These are phyloP conservation scores for Cutaneotrichosporon sp. DNA, from an alignment of 1,284 basidiomycete genomes.

Conservation along the genomic window DNA sequence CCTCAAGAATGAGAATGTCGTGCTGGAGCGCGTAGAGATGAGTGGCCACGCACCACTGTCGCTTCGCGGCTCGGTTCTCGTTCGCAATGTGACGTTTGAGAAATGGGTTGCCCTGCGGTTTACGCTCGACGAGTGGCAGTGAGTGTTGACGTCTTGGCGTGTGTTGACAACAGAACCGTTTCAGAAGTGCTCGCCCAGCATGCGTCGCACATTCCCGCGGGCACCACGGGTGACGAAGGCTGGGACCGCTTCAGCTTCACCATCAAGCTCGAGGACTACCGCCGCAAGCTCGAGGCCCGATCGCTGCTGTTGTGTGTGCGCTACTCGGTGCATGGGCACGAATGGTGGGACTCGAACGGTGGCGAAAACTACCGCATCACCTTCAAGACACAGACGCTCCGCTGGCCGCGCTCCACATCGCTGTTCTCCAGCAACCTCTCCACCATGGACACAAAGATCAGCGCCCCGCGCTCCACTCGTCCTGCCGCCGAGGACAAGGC, in stretches of 20 bases:
- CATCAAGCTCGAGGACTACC: constrained; percentile 70
- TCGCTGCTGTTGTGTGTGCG: constrained; percentile 63
- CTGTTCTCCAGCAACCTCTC: not conserved
- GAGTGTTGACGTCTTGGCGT: constrained; percentile 21
- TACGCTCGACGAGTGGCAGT: constrained; percentile 55
- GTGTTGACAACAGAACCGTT: constrained; percentile 45
- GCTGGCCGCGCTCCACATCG: not conserved
- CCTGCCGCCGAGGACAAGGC: not conserved
- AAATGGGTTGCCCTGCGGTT: constrained; percentile 55
- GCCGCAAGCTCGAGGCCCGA: constrained; percentile 59
- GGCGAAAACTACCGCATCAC: constrained; percentile 50
- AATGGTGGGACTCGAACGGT: constrained; percentile 53
- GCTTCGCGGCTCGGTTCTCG: constrained; percentile 51
- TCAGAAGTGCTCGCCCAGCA: constrained; percentile 52
- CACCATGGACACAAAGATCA: not conserved
- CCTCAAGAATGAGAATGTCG: constrained; percentile 37
- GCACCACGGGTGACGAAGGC: constrained; percentile 45
- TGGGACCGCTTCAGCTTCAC: constrained; percentile 52
- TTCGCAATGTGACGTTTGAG: constrained; percentile 53
- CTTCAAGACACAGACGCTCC: constrained; percentile 44
- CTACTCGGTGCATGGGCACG: constrained; percentile 51
- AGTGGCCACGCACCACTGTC: constrained; percentile 26
- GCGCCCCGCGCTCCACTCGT: no score
- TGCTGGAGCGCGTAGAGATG: constrained; percentile 45
- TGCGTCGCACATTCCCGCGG: constrained; percentile 45